phyloP scores from a whole-genome alignment of 768 basidiomycete genomes.

The Holtermanniella nyarrowii region DNA sequence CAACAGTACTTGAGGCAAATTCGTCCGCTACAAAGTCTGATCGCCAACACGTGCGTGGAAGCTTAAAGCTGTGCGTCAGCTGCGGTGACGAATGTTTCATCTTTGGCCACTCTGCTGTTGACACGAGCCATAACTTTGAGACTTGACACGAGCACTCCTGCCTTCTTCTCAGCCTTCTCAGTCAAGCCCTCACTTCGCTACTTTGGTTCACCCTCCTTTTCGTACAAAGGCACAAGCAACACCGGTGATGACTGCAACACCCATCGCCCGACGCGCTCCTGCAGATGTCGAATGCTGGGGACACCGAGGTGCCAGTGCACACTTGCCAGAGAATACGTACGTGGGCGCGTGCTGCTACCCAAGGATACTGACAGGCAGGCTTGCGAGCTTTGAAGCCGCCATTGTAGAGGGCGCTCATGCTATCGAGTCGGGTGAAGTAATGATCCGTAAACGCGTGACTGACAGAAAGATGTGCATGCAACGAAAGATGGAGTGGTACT shows the following conservation, averaged over 20 bases:
- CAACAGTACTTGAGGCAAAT: no score
- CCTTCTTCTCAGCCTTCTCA: no score
- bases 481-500: constrained; percentile 37
- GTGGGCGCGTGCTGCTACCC: not conserved
- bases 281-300: constrained; percentile 38
- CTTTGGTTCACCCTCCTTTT: no score
- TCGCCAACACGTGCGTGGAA: no score
- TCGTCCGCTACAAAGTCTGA: no score
- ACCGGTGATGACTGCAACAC: not conserved
- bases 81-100: no score
- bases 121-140: no score
- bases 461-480: constrained; percentile 30
- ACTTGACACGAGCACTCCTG: no score
- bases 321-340: constrained; percentile 39
- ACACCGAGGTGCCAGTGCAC: constrained; percentile 36
- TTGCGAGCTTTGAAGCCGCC: constrained; percentile 37
- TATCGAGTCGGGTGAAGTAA: constrained; percentile 35
- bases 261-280: constrained; percentile 1
- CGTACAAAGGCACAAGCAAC: no score
- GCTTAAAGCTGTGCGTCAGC: no score
- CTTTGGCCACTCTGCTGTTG: no score
- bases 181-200: no score
- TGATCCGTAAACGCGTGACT: not conserved
- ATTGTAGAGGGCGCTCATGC: constrained; percentile 37
- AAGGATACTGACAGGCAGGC: constrained; percentile 1